Percentiles rank a stretch among this genome's conserved stretches.
Evolutionary conservation across 176 grass and related monocot species (phyloP).

Genomic region (Musa itinerans): DNA sequence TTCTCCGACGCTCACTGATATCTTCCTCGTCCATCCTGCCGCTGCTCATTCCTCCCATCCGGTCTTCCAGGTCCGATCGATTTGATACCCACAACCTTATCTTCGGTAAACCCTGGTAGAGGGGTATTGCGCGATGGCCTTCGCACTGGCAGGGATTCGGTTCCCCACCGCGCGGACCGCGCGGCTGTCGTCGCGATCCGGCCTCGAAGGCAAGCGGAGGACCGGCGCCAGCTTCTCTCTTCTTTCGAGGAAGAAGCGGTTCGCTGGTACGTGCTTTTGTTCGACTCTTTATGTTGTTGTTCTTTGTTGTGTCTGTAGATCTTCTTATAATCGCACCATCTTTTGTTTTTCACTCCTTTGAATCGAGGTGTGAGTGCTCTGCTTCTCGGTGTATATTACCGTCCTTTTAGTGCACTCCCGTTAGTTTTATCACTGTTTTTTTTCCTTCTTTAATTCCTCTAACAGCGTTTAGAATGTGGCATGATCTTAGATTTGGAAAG

Average conservation of each 20-base stretch:
- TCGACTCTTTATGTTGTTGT: neutral
- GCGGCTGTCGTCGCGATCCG: neutral
- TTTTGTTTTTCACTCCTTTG: neutral
- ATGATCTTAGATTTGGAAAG: neutral
- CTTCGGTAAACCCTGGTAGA: neutral
- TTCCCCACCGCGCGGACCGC: neutral
- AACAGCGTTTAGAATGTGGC: neutral
- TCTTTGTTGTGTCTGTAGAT: neutral
- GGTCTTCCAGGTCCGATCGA: neutral
- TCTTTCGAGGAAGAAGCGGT: neutral
- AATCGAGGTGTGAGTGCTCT: neutral
- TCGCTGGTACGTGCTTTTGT: neutral
- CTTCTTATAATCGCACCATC: neutral
- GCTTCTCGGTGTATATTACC: neutral
- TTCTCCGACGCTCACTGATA: too few species aligned
- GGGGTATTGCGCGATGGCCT: neutral
- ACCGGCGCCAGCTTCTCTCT: neutral
- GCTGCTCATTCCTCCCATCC: neutral
- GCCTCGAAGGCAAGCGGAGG: neutral
- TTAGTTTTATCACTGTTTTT: neutral
- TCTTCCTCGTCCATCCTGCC: neutral
- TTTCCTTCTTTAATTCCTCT: neutral
- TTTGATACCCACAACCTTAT: neutral
- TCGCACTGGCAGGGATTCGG: neutral
- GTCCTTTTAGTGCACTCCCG: neutral